Evolutionary conservation across 108 stramenopile genomes (phyloP).

Genomic region (Cyclotella atomus): DNA sequence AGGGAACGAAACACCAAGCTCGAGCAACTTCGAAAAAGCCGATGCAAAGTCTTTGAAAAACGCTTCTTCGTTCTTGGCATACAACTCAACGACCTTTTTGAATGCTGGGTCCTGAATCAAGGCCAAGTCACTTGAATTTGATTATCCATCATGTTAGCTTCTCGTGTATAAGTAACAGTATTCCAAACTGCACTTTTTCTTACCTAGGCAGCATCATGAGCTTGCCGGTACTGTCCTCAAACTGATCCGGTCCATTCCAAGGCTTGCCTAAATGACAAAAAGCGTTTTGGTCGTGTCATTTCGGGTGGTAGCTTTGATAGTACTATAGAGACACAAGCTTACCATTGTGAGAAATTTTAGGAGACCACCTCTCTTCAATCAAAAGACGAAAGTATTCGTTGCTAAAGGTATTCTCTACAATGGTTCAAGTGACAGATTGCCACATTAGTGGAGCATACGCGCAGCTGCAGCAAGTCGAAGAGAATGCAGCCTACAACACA

Average conservation of each 20-base stretch:
- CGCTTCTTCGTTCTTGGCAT: constrained; percentile 92
- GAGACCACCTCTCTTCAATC: constrained; percentile 90
- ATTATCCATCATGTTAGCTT: too few relatives aligned
- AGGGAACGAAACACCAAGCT: constrained; percentile 78
- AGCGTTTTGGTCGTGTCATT: too few relatives aligned
- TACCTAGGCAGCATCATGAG: constrained; percentile 74
- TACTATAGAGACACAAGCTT: too few relatives aligned
- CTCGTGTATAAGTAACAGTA: too few relatives aligned
- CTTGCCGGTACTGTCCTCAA: constrained; percentile 87
- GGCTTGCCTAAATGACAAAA: constrained; percentile 92
- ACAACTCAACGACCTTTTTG: constrained; percentile 82
- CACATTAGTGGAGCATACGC: too few relatives aligned
- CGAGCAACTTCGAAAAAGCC: constrained; percentile 84
- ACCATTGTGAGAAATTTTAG: too few relatives aligned
- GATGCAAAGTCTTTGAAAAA: constrained; percentile 89
- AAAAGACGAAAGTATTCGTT: constrained; percentile 97
- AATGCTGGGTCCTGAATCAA: constrained; percentile 88
- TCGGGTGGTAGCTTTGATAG: too few relatives aligned
- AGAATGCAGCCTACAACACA: too few relatives aligned
- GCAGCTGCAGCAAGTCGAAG: too few relatives aligned
- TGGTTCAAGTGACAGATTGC: too few relatives aligned
- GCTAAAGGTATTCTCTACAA: constrained; percentile 93
- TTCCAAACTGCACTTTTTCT: too few relatives aligned
- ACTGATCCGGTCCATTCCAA: constrained; percentile 92
- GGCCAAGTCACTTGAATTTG: constrained; percentile 70